Conservation (phyloP, 2,329 filamentous ascomycete genomes). For the Lachnellula hyalina region DNA sequence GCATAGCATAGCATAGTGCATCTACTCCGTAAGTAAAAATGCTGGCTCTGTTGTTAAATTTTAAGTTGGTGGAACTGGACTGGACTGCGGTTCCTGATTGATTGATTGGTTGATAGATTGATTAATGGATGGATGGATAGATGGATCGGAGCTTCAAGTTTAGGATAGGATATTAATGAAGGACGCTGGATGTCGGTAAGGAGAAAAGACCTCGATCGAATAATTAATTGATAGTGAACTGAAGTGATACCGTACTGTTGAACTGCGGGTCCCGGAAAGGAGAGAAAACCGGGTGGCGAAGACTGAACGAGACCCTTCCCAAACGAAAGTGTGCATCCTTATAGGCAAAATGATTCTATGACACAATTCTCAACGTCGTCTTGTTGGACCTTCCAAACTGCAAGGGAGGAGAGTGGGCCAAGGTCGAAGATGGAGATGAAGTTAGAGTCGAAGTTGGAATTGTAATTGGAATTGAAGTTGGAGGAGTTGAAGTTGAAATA, state of each 20-base stretch:
- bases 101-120: too few species aligned
- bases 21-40: background rate
- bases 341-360: too few species aligned
- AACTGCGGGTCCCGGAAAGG: background rate
- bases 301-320: slow-evolving; percentile 2
- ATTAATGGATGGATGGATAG: background rate
- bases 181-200: background rate
- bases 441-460: background rate
- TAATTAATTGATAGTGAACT: background rate
- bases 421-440: too few species aligned
- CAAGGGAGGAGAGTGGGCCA: too few species aligned
- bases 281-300: slow-evolving; percentile 1
- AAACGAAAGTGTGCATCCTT: background rate
- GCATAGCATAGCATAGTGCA: slow-evolving; percentile 5
- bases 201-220: too few species aligned
- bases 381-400: too few species aligned
- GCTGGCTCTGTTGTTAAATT: slow-evolving; percentile 7
- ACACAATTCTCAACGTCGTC: too few species aligned
- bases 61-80: background rate
- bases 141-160: background rate
- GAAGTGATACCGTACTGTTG: background rate
- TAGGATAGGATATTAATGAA: background rate
- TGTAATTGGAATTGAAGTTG: background rate
- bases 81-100: too few species aligned
- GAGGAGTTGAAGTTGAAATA: background rate